Evolutionary conservation across 176 grass and related monocot species (phyloP).

Genomic region (Otatea glauca): DNA sequence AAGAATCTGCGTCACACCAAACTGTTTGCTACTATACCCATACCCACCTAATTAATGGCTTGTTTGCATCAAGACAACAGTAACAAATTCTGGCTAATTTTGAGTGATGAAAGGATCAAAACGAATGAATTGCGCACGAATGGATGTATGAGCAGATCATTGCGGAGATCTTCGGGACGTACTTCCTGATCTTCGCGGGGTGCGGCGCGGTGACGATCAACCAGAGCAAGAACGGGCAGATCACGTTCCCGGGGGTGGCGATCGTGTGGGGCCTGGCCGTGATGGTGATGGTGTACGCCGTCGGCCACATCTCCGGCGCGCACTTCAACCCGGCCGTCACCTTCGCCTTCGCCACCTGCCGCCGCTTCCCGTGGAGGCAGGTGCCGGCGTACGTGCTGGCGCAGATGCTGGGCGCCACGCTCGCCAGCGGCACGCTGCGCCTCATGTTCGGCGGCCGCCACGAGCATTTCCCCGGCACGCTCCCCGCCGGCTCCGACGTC

Average conservation of each 20-base stretch:
- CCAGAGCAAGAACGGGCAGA: constrained; percentile 59
- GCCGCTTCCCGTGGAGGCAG: constrained; percentile 90
- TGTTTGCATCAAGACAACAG: constrained; percentile 16
- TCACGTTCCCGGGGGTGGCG: constrained; percentile 86
- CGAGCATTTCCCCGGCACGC: constrained; percentile 69
- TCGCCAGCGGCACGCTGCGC: constrained; percentile 63
- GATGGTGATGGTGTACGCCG: constrained; percentile 97
- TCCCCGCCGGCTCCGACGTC: constrained; percentile 64
- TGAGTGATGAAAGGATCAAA: background rate
- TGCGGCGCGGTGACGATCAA: constrained; percentile 89
- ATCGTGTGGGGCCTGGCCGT: constrained; percentile 88
- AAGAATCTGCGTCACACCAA: background rate
- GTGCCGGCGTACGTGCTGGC: constrained; percentile 64
- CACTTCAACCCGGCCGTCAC: constrained; percentile 97
- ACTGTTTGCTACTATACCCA: constrained; percentile 18
- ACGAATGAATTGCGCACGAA: background rate
- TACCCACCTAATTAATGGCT: background rate
- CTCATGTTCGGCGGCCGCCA: constrained; percentile 72
- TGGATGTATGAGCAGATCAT: constrained; percentile 49
- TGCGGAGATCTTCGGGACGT: constrained; percentile 85
- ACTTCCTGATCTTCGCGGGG: constrained; percentile 93
- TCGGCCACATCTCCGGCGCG: constrained; percentile 94
- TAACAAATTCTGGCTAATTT: background rate
- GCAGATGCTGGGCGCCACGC: constrained; percentile 65
- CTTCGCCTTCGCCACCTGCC: constrained; percentile 79